Percentiles rank a stretch among this genome's conserved stretches.
phyloP scores from a whole-genome alignment of 306 rosid genomes.

The Pyrus bretschneideri region DNA sequence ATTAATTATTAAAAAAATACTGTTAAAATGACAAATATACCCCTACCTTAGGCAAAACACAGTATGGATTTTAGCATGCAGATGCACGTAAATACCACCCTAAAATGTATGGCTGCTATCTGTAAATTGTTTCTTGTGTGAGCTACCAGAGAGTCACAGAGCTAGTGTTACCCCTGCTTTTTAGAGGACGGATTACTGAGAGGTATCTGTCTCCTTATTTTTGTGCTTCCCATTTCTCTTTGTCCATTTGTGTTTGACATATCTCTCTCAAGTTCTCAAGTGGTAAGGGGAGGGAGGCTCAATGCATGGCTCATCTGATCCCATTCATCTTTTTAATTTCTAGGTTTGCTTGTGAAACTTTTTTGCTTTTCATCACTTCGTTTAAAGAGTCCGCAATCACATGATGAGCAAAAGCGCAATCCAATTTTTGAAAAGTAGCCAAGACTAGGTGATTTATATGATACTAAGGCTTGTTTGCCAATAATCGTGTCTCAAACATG shows the following conservation, averaged over 20 bases:
- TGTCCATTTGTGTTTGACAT: constrained; percentile 56
- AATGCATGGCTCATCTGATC: not conserved
- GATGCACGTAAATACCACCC: not conserved
- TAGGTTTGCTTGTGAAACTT: constrained; percentile 34
- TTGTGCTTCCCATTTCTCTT: constrained; percentile 11
- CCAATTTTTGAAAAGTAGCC: constrained; percentile 13
- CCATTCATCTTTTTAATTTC: constrained; percentile 21
- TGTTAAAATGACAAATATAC: too few relatives aligned
- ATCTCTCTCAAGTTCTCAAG: constrained; percentile 25
- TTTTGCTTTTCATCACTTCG: constrained; percentile 25
- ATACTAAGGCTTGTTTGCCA: not conserved
- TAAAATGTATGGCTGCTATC: not conserved
- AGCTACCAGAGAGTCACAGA: not conserved
- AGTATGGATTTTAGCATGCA: constrained; percentile 40
- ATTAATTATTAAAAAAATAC: too few relatives aligned
- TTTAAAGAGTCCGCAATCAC: constrained; percentile 47
- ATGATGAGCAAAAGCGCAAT: constrained; percentile 12
- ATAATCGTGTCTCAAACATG: constrained; percentile 6
- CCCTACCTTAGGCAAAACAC: constrained; percentile 14
- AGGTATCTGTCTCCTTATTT: constrained; percentile 22
- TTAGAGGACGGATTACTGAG: constrained; percentile 7
- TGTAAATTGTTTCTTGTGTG: not conserved
- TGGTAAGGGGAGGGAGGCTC: not conserved
- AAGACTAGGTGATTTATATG: not conserved
- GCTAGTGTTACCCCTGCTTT: not conserved